Base-by-base conservation (phyloP, 78 protist genomes). In the Carpediemonas membranifera region DNA sequence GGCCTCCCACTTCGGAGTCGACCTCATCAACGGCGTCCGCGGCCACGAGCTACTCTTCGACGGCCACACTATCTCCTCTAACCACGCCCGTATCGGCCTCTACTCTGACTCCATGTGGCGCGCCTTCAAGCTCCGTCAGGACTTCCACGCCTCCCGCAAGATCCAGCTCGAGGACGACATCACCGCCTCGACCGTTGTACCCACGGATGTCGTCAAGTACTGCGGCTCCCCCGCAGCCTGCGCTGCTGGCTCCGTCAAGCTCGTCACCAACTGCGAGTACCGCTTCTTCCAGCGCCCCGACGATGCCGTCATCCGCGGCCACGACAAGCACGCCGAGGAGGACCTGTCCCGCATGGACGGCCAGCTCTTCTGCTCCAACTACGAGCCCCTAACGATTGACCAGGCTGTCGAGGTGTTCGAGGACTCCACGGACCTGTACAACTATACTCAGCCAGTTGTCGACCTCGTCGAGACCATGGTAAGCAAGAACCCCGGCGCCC, bases 211-310 rank as follows among this genome's bases (percentile, higher is more conserved):
- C 15, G 21, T 9, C 47, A 13, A 5, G 21, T 30, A 14, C 36
- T 14, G 2, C 30, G n/a, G 43, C 33, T 3, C 27, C n/a, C 27
- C 31, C 21, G 58, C 3, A 7, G 59, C 31, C 2, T 53, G 28
- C 11, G 7, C n/a, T 37, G 54, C 41, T 37, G n/a, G 5, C 7
- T 5, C 53, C 30, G 30, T 47, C 15, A 66, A 66, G 36, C 5
- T 47, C 37, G 35, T n/a, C 15, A 24, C 27, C 33, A 66, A 66
- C 36, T 14, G 21, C 36, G 71, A 66, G 57, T 37, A 13, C 34
- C 3, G 57, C 14, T 66, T 47, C 71, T 66, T 66, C 71, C 71
- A 66, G 36, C 3, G 71, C n/a, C 58, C 71, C 34, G 71, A 66
- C 56, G 71, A 66, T 18, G 57, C 57, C 34, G 1, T n/a, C 31